Evolutionary conservation across 2,329 filamentous ascomycete genomes (phyloP).

Genomic region (Zopfia rhizophila): DNA sequence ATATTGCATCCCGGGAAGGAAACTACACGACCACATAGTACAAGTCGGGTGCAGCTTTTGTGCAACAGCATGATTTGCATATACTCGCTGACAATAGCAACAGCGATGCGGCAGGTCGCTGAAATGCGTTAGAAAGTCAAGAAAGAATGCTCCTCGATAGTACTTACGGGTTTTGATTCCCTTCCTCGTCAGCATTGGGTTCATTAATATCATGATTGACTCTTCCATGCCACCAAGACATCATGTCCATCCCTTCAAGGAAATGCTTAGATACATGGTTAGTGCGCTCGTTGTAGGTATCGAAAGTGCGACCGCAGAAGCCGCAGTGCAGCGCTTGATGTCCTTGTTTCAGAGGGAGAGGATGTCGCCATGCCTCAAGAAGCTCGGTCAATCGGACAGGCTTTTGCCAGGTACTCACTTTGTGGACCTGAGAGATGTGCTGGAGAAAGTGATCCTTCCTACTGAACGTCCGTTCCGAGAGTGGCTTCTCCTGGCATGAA

Average conservation of each 20-base stretch:
- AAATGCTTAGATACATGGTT: constrained; percentile 41
- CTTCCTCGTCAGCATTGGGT: constrained; percentile 1
- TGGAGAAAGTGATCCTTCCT: constrained; percentile 63
- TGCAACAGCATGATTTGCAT: constrained; percentile 27
- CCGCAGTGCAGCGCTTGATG: constrained; percentile 40
- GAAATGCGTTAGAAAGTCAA: not conserved
- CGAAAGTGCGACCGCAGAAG: constrained; percentile 35
- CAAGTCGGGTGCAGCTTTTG: constrained; percentile 33
- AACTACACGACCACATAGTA: constrained; percentile 41
- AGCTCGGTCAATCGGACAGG: constrained; percentile 45
- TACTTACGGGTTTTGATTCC: constrained; percentile 26
- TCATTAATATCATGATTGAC: constrained; percentile 26
- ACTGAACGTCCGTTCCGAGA: constrained; percentile 64
- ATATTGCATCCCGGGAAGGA: constrained; percentile 38
- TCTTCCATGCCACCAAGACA: constrained; percentile 37
- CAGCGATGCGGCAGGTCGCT: constrained; percentile 33
- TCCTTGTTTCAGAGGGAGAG: constrained; percentile 25
- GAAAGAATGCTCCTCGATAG: not conserved
- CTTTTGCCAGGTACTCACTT: constrained; percentile 51
- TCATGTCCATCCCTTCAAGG: constrained; percentile 34
- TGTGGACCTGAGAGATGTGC: constrained; percentile 61
- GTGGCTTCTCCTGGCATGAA: constrained; percentile 67
- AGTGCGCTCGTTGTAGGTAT: constrained; percentile 34
- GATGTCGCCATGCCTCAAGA: constrained; percentile 33
- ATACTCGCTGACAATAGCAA: constrained; percentile 32